These are phyloP conservation scores for Fragilariopsis cylindrus DNA, from an alignment of 108 stramenopile species.

Conservation along the genomic window DNA sequence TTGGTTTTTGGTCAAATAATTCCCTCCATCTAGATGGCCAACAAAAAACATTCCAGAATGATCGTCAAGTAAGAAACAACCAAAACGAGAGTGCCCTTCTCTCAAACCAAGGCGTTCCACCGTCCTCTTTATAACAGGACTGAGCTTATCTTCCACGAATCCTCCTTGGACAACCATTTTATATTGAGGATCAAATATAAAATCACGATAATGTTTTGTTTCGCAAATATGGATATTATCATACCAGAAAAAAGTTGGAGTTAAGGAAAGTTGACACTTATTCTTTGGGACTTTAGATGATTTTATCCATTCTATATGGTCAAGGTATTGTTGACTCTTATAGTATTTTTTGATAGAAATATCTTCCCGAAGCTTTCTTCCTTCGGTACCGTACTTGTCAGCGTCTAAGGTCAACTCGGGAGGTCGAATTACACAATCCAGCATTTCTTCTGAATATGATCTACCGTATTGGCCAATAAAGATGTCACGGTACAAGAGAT, in stretches of 20 bases:
- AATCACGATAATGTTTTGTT: constrained; percentile 82
- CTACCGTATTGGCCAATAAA: constrained; percentile 74
- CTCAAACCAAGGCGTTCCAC: constrained; percentile 68
- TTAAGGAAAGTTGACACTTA: constrained; percentile 64
- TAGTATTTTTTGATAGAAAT: constrained; percentile 50
- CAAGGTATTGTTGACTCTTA: constrained; percentile 45
- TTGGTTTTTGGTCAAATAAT: not conserved
- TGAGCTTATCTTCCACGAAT: constrained; percentile 85
- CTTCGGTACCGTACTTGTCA: constrained; percentile 55
- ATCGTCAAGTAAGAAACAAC: constrained; percentile 84
- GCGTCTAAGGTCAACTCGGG: constrained; percentile 56
- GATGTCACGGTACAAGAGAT: constrained; percentile 71
- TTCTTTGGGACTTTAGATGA: constrained; percentile 27
- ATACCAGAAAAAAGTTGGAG: constrained; percentile 88
- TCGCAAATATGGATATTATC: constrained; percentile 83
- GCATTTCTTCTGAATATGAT: constrained; percentile 52
- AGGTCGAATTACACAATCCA: constrained; percentile 53
- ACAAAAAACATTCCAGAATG: constrained; percentile 81
- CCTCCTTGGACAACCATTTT: constrained; percentile 84
- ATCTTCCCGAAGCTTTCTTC: constrained; percentile 43
- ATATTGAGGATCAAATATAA: constrained; percentile 69
- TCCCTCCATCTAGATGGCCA: constrained; percentile 85
- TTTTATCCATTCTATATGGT: constrained; percentile 54
- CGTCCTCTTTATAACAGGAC: constrained; percentile 61
- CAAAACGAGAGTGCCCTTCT: constrained; percentile 73